phyloP scores from a whole-genome alignment of 1,284 basidiomycete genomes.

The Apiotrichum gamsii region DNA sequence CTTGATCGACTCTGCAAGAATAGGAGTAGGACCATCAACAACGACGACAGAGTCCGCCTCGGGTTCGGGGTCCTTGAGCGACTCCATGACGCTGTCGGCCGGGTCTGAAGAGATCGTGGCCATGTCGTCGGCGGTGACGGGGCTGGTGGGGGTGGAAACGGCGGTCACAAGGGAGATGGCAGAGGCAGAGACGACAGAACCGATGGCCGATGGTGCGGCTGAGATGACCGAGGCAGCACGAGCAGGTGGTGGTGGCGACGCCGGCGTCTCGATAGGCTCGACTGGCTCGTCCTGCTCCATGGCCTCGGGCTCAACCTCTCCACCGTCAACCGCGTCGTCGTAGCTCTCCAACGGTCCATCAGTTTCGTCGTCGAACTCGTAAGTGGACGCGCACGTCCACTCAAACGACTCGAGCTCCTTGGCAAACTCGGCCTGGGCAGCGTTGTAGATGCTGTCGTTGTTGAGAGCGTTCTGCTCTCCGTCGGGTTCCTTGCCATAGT shows the following conservation, averaged over 20 bases:
- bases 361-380: slow-evolving; percentile 1
- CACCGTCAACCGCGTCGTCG: not conserved
- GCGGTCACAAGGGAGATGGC: no score
- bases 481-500: slow-evolving; percentile 17
- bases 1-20: no score
- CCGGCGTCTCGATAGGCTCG: not conserved
- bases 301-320: not conserved
- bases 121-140: not conserved
- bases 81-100: not conserved
- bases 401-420: slow-evolving; percentile 32
- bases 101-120: not conserved
- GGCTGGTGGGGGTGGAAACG: not conserved
- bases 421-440: slow-evolving; percentile 25
- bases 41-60: not conserved
- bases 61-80: not conserved
- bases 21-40: no score
- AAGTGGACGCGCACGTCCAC: slow-evolving; percentile 21
- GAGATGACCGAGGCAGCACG: not conserved
- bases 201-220: no score
- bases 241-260: not conserved
- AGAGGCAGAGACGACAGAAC: no score
- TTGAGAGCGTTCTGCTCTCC: slow-evolving; percentile 26
- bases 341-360: not conserved
- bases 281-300: not conserved
- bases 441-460: slow-evolving; percentile 31